Evolutionary conservation across 306 rosid genomes (phyloP).

Genomic region (Hippophae gyantsensis): DNA sequence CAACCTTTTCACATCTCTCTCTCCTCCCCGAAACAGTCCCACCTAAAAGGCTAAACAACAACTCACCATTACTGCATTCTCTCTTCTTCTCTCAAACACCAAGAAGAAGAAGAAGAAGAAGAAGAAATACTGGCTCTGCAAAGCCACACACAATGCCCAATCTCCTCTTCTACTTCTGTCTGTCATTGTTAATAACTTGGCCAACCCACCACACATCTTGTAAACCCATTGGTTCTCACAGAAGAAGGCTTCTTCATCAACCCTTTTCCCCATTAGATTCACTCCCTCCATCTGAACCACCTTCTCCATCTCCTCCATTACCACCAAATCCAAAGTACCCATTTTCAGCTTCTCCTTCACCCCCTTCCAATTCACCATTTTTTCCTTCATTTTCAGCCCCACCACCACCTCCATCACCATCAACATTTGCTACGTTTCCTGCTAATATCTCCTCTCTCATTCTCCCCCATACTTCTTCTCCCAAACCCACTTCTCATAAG

Average conservation of each 20-base stretch:
- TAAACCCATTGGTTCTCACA: neutral
- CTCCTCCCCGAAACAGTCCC: conserved; percentile 4
- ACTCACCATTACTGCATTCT: conserved; percentile 19
- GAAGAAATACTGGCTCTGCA: conserved; percentile 1
- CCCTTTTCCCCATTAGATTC: conserved; percentile 35
- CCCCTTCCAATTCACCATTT: conserved; percentile 52
- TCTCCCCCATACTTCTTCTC: conserved; percentile 38
- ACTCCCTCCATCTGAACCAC: conserved; percentile 39
- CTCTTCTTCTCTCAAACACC: conserved; percentile 8
- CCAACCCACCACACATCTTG: conserved; percentile 5
- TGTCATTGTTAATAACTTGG: conserved; percentile 8
- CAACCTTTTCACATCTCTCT: conserved; percentile 12
- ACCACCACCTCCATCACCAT: conserved; percentile 61
- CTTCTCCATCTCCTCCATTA: conserved; percentile 23
- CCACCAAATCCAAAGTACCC: conserved; percentile 46
- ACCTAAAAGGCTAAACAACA: conserved; percentile 2
- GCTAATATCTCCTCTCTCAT: conserved; percentile 85
- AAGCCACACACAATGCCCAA: conserved; percentile 33
- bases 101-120: neutral
- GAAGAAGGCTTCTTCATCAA: conserved; percentile 60
- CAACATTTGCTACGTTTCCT: conserved; percentile 67
- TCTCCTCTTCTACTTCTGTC: conserved; percentile 13
- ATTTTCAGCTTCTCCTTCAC: conserved; percentile 38
- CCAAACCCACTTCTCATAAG: conserved; percentile 31
- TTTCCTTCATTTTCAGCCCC: conserved; percentile 61